phyloP scores from a whole-genome alignment of 805 yeast genomes.

The Wickerhamiella dianesei region DNA sequence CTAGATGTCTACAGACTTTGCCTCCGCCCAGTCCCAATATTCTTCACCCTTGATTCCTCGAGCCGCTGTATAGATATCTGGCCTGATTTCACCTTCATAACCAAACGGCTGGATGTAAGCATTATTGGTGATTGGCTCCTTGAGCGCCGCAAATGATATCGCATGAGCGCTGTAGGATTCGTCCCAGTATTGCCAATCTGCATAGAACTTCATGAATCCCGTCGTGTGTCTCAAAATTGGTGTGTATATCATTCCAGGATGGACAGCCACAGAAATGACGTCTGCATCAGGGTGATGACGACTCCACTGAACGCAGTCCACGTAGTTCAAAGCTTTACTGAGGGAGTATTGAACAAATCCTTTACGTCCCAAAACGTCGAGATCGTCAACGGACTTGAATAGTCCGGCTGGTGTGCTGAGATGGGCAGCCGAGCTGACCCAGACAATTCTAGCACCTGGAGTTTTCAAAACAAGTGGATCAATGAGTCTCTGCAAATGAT shows the following conservation, averaged over 20 bases:
- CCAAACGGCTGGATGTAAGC: slow-evolving; percentile 34
- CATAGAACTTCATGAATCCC: neutral
- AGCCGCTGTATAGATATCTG: slow-evolving; percentile 27
- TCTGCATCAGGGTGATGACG: slow-evolving; percentile 22
- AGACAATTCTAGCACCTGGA: slow-evolving; percentile 31
- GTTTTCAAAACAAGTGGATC: slow-evolving; percentile 29
- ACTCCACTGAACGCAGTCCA: slow-evolving; percentile 29
- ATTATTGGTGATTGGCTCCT: slow-evolving; percentile 28
- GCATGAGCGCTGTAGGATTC: slow-evolving; percentile 33
- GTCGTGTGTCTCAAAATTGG: slow-evolving; percentile 24
- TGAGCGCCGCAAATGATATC: slow-evolving; percentile 32
- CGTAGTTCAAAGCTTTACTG: slow-evolving; percentile 31
- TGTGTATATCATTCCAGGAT: slow-evolving; percentile 32
- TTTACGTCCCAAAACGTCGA: slow-evolving; percentile 27
- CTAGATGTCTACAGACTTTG: neutral
- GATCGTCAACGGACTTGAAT: slow-evolving; percentile 19
- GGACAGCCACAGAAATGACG: slow-evolving; percentile 27
- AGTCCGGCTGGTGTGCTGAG: slow-evolving; percentile 16
- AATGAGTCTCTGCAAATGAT: slow-evolving; percentile 28
- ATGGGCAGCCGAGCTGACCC: slow-evolving; percentile 34
- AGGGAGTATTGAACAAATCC: slow-evolving; percentile 26
- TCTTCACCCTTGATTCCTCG: slow-evolving; percentile 25
- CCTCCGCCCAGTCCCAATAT: slow-evolving; percentile 25
- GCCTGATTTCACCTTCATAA: slow-evolving; percentile 25
- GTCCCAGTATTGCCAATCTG: slow-evolving; percentile 10